These are phyloP conservation scores for Hyphopichia khmerensis DNA, from an alignment of 1,139 yeast species.

Conservation along the genomic window DNA sequence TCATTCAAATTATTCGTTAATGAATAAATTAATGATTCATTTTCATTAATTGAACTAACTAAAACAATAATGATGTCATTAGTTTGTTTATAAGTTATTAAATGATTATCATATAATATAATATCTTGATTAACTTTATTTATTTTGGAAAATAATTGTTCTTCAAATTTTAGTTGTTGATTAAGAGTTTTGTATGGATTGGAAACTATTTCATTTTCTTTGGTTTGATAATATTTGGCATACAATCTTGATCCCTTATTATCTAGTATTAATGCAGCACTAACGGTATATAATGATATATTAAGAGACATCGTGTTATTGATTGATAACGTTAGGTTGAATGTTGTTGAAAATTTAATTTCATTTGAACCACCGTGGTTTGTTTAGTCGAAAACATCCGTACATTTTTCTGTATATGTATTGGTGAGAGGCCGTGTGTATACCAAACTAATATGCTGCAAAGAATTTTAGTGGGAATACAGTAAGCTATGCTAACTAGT, in stretches of 20 bases:
- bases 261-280: constrained; percentile 78
- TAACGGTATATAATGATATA: constrained; percentile 73
- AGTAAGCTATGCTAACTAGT: too few species aligned
- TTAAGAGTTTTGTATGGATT: constrained; percentile 42
- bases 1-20: constrained; percentile 78
- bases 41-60: constrained; percentile 76
- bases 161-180: constrained; percentile 78
- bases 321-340: neutral
- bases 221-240: constrained; percentile 73
- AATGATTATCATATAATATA: constrained; percentile 71
- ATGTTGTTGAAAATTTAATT: neutral
- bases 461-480: too few species aligned
- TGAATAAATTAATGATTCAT: constrained; percentile 79
- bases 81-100: constrained; percentile 81
- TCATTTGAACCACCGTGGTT: neutral
- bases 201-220: constrained; percentile 12
- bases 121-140: constrained; percentile 81
- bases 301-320: constrained; percentile 46
- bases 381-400: neutral
- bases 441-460: too few species aligned
- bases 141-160: constrained; percentile 68
- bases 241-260: constrained; percentile 76
- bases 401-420: too few species aligned
- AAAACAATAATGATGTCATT: constrained; percentile 73
- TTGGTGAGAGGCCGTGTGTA: too few species aligned